Evolutionary conservation across 2,329 filamentous ascomycete species (phyloP), one percentile per base, ranked within the genome.

Genomic region (Alternaria gansuensis): DNA sequence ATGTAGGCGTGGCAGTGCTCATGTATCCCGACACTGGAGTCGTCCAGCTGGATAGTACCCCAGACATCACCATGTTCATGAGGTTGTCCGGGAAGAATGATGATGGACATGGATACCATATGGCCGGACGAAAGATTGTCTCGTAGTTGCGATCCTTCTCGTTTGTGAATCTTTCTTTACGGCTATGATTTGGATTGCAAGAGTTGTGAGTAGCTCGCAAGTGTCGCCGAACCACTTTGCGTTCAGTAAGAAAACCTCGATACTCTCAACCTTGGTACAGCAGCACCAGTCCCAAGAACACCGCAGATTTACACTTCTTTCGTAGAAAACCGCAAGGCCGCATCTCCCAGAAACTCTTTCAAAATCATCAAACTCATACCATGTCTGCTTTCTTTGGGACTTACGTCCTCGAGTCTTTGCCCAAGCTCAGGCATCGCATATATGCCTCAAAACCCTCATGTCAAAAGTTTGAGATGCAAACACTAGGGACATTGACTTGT

Each of bases 31-130:
- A 21, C n/a, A 21, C 17, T 14, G 9, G 24, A 41, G 33, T 37
- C 14, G 13, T 45, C 14, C 29, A 53, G 9, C 40, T 31, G 23
- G 51, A 53, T 45, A 39, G 28, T 39, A 53, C 37, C 29, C 28
- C n/a, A 8, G 23, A 36, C 17, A 17, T 17, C 17, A 17, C 17
- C 17, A 34, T 5, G 33, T 9, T 34, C 4, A 14, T 5, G 14
- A 23, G 17, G n/a, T 13, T 17, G 14, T 17, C 8, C 9, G 9
- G 6, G 6, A 17, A 7, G 14, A 6, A 37, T 37, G 34, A 13
- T n/a, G 6, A 37, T 5, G 33, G 17, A 37, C 6, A 5, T 4
- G 4, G 34, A 8, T 17, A 37, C 3, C n/a, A 37, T 37, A 17
- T 9, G 14, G 6, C 6, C n/a, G 14, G 34, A 17, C 6, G 9